These are phyloP conservation scores for Tilletia indica DNA, from an alignment of 1,284 basidiomycete genomes.

Conservation along the genomic window DNA sequence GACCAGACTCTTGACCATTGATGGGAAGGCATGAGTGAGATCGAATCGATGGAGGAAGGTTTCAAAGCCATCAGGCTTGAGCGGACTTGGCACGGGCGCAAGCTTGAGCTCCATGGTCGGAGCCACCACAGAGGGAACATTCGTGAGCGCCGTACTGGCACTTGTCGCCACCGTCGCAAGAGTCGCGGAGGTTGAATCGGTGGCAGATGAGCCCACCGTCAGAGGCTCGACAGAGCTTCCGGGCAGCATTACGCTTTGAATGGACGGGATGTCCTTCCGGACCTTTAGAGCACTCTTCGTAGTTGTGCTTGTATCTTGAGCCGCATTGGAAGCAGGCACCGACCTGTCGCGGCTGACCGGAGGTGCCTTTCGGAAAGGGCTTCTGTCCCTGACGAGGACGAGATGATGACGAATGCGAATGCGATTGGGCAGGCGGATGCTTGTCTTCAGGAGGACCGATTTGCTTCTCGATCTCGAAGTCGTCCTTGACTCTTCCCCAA, in stretches of 20 bases:
- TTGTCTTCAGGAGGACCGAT: too few relatives aligned
- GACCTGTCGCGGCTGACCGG: not conserved
- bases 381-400: not conserved
- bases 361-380: not conserved
- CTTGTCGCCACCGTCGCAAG: not conserved
- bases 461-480: too few relatives aligned
- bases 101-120: not conserved
- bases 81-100: not conserved
- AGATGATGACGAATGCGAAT: too few relatives aligned
- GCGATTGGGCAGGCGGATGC: too few relatives aligned
- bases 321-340: not conserved
- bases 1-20: not conserved
- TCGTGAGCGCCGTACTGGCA: not conserved
- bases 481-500: too few relatives aligned
- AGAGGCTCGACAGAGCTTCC: not conserved
- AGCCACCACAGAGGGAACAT: not conserved
- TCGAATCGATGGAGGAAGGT: not conserved
- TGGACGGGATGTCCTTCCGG: not conserved
- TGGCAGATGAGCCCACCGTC: constrained; percentile 7
- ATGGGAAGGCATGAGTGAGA: not conserved
- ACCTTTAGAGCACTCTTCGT: not conserved
- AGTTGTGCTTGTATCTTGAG: not conserved
- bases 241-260: not conserved
- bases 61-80: not conserved
- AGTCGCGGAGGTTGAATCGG: not conserved